These are phyloP conservation scores for Diddensiella transvaalensis DNA, from an alignment of 805 yeast genomes.

Conservation along the genomic window DNA sequence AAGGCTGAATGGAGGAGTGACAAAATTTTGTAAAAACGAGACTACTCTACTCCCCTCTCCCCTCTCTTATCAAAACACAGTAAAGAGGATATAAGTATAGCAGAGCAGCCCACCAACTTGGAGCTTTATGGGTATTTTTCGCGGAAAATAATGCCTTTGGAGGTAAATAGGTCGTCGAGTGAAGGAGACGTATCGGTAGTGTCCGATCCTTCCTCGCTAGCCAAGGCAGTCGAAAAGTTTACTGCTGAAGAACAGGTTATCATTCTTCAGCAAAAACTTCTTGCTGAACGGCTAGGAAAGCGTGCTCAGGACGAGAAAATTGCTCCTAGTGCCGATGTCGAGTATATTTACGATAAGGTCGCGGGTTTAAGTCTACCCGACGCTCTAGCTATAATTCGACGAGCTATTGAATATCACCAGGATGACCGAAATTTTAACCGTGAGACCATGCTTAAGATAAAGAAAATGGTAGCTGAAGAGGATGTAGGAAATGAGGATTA, in stretches of 20 bases:
- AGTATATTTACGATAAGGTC: constrained; percentile 10
- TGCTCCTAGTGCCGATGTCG: constrained; percentile 17
- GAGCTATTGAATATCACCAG: constrained; percentile 40
- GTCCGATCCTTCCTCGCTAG: background rate
- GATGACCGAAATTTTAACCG: constrained; percentile 47
- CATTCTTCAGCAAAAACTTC: background rate
- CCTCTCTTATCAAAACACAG: too few relatives aligned
- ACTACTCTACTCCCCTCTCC: too few relatives aligned
- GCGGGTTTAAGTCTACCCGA: constrained; percentile 28
- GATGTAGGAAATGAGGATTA: constrained; percentile 25
- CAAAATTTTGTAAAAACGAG: too few relatives aligned
- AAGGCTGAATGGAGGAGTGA: too few relatives aligned
- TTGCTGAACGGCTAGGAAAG: constrained; percentile 12
- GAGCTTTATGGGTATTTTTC: too few relatives aligned
- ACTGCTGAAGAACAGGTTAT: background rate
- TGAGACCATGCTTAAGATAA: constrained; percentile 35
- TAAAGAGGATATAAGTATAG: too few relatives aligned
- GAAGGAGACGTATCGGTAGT: background rate
- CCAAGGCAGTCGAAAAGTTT: background rate
- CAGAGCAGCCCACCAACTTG: too few relatives aligned
- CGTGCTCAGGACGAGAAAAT: constrained; percentile 14
- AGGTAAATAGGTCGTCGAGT: background rate
- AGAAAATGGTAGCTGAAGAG: constrained; percentile 6
- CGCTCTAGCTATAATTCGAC: constrained; percentile 39
- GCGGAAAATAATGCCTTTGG: background rate